These are phyloP conservation scores for Leccinum incarnatum DNA, from an alignment of 768 basidiomycete species.

Conservation along the genomic window DNA sequence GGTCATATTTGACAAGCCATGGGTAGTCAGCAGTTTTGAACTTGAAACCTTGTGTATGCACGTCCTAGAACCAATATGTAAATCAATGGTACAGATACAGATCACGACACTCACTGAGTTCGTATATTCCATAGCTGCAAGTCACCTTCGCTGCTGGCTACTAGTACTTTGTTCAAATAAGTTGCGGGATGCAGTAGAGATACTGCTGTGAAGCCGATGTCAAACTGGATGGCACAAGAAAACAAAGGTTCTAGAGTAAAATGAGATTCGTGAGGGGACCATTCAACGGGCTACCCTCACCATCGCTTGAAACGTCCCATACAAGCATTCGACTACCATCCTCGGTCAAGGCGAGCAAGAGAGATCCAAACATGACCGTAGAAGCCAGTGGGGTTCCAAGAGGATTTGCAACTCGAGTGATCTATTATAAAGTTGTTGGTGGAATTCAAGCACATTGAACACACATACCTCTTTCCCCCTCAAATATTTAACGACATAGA, in stretches of 20 bases:
- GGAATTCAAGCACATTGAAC: background rate
- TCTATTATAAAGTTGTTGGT: constrained; percentile 30
- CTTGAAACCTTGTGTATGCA: constrained; percentile 78
- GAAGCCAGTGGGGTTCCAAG: constrained; percentile 57
- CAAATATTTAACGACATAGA: constrained; percentile 68
- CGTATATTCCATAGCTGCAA: constrained; percentile 95
- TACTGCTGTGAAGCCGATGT: constrained; percentile 81
- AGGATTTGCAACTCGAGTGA: constrained; percentile 60
- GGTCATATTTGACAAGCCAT: constrained; percentile 27
- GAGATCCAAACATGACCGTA: constrained; percentile 77
- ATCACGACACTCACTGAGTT: constrained; percentile 55
- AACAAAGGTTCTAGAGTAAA: constrained; percentile 18
- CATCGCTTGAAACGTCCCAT: constrained; percentile 67
- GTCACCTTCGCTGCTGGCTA: constrained; percentile 76
- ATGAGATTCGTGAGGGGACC: constrained; percentile 8
- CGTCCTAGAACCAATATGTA: constrained; percentile 43
- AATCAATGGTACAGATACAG: background rate
- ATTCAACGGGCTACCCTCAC: constrained; percentile 37
- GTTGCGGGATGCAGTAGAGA: constrained; percentile 89
- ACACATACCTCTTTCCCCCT: constrained; percentile 79
- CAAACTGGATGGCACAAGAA: constrained; percentile 70
- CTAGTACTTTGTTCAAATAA: constrained; percentile 92
- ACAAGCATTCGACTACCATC: constrained; percentile 73
- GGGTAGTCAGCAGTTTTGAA: constrained; percentile 47
- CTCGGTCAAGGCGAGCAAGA: constrained; percentile 76